phyloP scores from a whole-genome alignment of 148 eudicot genomes.

The Rhododendron ovatum region DNA sequence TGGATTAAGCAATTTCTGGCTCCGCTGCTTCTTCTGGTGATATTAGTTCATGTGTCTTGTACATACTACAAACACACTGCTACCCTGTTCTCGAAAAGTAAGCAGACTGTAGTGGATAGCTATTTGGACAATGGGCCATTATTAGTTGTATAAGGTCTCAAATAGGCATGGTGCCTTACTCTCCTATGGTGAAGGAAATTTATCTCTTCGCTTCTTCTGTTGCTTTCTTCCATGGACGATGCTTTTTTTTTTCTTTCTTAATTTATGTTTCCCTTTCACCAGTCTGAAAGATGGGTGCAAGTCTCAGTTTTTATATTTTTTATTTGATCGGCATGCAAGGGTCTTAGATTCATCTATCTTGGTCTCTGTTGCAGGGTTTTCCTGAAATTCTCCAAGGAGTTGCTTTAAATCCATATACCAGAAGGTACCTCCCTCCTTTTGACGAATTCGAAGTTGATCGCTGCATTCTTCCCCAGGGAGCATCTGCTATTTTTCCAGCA shows the following conservation, averaged over 20 bases:
- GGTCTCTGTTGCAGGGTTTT: slow-evolving; percentile 50
- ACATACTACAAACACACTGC: background rate
- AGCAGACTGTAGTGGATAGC: background rate
- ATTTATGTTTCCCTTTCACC: background rate
- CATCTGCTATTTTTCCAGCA: slow-evolving; percentile 40
- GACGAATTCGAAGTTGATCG: slow-evolving; percentile 94
- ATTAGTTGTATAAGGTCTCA: background rate
- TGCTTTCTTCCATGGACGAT: background rate
- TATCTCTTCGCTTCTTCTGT: background rate
- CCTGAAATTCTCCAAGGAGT: slow-evolving; percentile 65
- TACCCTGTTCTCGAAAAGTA: background rate
- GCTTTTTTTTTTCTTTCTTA: background rate
- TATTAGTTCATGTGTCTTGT: background rate
- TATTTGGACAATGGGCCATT: background rate
- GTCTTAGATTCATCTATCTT: background rate
- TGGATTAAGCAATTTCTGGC: background rate
- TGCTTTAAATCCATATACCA: slow-evolving; percentile 44
- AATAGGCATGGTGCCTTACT: background rate
- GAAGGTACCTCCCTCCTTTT: slow-evolving; percentile 70
- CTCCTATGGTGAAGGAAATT: background rate
- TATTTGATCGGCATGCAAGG: background rate
- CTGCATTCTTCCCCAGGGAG: slow-evolving; percentile 46
- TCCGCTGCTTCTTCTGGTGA: background rate
- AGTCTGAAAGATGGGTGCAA: background rate
- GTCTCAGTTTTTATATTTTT: background rate